phyloP scores from a whole-genome alignment of 202 grass and related monocot species.

The Tripidium arundinaceum region DNA sequence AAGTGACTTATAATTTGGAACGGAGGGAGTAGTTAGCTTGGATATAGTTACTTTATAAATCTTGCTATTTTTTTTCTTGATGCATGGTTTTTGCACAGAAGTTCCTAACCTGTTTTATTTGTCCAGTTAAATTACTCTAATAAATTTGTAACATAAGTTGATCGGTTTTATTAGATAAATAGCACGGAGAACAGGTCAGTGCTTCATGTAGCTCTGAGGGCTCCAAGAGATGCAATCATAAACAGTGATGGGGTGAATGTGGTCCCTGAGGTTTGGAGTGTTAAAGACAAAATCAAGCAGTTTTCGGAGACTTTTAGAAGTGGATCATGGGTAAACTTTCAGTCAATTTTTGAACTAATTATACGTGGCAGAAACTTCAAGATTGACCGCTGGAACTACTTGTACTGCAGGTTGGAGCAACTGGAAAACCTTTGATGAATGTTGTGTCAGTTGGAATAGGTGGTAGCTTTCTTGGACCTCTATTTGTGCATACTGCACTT shows the following conservation, averaged over 20 bases:
- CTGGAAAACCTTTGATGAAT: conserved; percentile 77
- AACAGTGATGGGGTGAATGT: conserved; percentile 74
- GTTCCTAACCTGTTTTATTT: neutral
- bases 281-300: conserved; percentile 95
- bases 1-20: too few species aligned
- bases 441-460: conserved; percentile 89
- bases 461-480: conserved; percentile 88
- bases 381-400: neutral
- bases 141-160: neutral
- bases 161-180: conserved; percentile 72
- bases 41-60: neutral
- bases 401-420: conserved; percentile 68
- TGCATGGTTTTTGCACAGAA: conserved; percentile 5
- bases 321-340: conserved; percentile 73
- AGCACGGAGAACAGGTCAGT: conserved; percentile 91
- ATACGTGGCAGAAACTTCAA: neutral
- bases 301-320: conserved; percentile 86
- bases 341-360: neutral
- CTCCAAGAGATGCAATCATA: conserved; percentile 66
- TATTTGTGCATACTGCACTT: conserved; percentile 87
- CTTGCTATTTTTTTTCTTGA: neutral
- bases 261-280: conserved; percentile 80
- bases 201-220: conserved; percentile 83
- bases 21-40: neutral
- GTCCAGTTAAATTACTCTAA: neutral